Evolutionary conservation across 176 grass and related monocot genomes (phyloP).

Genomic region (Oryza glumipatula): DNA sequence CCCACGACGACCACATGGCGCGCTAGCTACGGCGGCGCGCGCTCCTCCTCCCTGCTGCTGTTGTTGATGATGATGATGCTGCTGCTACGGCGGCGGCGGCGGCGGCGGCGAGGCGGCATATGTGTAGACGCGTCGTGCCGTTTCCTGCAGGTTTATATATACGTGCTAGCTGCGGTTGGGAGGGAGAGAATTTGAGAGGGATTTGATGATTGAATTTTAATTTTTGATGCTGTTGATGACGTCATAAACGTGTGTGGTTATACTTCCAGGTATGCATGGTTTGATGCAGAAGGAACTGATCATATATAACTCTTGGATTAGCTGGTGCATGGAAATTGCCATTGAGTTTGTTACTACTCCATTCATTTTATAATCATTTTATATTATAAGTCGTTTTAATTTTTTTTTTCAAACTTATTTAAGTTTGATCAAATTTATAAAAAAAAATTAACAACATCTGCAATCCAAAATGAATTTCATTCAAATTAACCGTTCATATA

Average conservation of each 20-base stretch:
- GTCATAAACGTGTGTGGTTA: neutral
- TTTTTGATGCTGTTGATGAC: neutral
- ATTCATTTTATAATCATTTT: too few species aligned
- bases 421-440: too few species aligned
- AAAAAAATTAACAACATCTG: too few species aligned
- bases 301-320: neutral
- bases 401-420: too few species aligned
- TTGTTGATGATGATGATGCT: too few species aligned
- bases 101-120: slow-evolving; percentile 11
- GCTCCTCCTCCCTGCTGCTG: neutral
- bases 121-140: neutral
- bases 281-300: neutral
- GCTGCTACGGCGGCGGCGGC: too few species aligned
- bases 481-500: too few species aligned
- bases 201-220: neutral
- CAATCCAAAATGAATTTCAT: too few species aligned
- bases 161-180: neutral
- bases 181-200: neutral
- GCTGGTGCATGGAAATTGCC: neutral
- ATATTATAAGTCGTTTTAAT: too few species aligned
- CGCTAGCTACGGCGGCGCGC: slow-evolving; percentile 10
- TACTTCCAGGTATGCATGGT: slow-evolving; percentile 5
- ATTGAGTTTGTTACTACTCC: neutral
- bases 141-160: slow-evolving; percentile 29
- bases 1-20: slow-evolving; percentile 28